These are phyloP conservation scores for Penicillium crustosum DNA, from an alignment of 2,329 filamentous ascomycete genomes.

Conservation along the genomic window DNA sequence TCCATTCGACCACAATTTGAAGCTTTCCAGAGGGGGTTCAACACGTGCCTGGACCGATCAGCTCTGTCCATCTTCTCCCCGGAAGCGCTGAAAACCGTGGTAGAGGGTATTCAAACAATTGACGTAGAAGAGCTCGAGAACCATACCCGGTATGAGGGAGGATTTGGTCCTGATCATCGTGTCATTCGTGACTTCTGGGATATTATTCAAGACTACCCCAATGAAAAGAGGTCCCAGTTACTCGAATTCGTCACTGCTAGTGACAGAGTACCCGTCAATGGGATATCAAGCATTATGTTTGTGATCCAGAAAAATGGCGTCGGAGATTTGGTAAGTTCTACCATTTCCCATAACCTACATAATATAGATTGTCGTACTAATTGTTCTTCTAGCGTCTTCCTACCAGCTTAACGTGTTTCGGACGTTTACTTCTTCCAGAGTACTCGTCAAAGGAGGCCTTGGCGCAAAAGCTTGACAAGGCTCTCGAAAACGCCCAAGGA, in stretches of 20 bases:
- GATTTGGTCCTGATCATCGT: slow-evolving; percentile 68
- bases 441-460: slow-evolving; percentile 72
- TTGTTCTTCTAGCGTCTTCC: slow-evolving; percentile 57
- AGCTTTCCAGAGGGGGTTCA: slow-evolving; percentile 81
- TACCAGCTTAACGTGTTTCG: slow-evolving; percentile 90
- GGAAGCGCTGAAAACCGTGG: slow-evolving; percentile 68
- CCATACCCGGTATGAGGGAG: slow-evolving; percentile 73
- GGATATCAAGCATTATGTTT: slow-evolving; percentile 78
- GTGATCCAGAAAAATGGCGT: slow-evolving; percentile 75
- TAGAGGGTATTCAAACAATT: slow-evolving; percentile 82
- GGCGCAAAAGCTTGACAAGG: slow-evolving; percentile 73
- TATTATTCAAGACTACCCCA: slow-evolving; percentile 64
- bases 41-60: slow-evolving; percentile 67
- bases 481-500: slow-evolving; percentile 81
- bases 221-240: slow-evolving; percentile 70
- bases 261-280: slow-evolving; percentile 84
- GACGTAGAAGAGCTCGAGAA: slow-evolving; percentile 71
- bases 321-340: slow-evolving; percentile 50
- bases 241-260: slow-evolving; percentile 95
- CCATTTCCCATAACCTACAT: neutral
- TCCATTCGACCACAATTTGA: slow-evolving; percentile 75
- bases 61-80: slow-evolving; percentile 72
- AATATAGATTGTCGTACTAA: slow-evolving; percentile 6
- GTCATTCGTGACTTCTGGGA: slow-evolving; percentile 81
- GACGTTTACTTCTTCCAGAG: slow-evolving; percentile 79